phyloP scores from a whole-genome alignment of 164 flowering plant genomes.

The Dillenia turbinata region DNA sequence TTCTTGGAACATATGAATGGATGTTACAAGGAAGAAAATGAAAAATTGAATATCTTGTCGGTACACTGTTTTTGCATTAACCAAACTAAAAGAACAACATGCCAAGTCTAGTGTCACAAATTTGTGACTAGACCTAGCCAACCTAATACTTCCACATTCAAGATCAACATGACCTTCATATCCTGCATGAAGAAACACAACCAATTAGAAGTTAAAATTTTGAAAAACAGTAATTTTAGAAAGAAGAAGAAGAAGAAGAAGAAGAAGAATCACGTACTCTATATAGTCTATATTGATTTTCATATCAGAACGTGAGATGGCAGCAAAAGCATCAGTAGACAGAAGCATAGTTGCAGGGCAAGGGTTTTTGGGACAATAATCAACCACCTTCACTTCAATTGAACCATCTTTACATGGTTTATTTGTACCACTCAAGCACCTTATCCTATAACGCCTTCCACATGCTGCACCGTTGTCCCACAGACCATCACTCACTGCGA shows the following conservation, averaged over 20 bases:
- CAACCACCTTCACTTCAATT: conserved; percentile 26
- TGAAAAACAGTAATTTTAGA: neutral
- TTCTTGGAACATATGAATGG: no score
- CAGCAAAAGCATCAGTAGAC: conserved; percentile 27
- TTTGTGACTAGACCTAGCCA: neutral
- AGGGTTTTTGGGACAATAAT: conserved; percentile 15
- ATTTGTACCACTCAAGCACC: conserved; percentile 19
- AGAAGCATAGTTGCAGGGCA: conserved; percentile 19
- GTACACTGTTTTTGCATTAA: no score
- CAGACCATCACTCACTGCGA: conserved; percentile 17
- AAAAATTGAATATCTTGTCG: no score
- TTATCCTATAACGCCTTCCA: conserved; percentile 20
- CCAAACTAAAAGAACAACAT: no score
- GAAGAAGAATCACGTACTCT: conserved; percentile 9
- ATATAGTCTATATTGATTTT: conserved; percentile 26
- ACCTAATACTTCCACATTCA: neutral
- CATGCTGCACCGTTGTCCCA: conserved; percentile 34
- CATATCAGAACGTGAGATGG: conserved; percentile 9
- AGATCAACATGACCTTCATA: neutral
- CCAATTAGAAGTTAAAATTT: neutral
- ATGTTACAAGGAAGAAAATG: no score
- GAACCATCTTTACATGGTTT: conserved; percentile 19
- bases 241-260: neutral
- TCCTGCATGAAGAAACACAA: neutral
- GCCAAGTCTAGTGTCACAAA: neutral